Evolutionary conservation across 495 filamentous ascomycete genomes (phyloP).

Genomic region (Clohesyomyces aquaticus): DNA sequence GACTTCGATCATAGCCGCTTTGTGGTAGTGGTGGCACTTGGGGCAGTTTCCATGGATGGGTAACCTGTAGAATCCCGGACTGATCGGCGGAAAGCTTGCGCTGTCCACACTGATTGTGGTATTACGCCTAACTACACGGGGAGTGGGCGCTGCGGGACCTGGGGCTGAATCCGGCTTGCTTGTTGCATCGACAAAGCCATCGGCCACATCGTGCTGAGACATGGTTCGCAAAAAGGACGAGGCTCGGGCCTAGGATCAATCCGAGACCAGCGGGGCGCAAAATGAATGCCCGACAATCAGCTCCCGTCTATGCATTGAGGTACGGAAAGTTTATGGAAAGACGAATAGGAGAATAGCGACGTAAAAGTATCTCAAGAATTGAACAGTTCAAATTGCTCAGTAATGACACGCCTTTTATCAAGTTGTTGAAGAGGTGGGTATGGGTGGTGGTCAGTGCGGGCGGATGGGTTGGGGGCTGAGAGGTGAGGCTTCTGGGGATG

Average conservation of each 20-base stretch:
- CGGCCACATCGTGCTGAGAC: not conserved
- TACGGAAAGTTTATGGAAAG: not conserved
- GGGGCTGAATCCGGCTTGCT: not conserved
- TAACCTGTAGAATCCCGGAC: constrained; percentile 16
- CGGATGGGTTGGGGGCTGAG: not conserved
- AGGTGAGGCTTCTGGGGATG: not conserved
- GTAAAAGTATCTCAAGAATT: not conserved
- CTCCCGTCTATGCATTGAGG: constrained; percentile 1
- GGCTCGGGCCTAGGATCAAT: not conserved
- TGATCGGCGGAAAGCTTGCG: not conserved
- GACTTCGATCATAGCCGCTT: constrained; percentile 15
- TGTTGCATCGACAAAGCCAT: not conserved
- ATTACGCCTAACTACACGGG: constrained; percentile 7
- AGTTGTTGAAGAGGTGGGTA: not conserved
- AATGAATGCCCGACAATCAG: not conserved
- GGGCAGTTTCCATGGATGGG: constrained; percentile 31
- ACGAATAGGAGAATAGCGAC: not conserved
- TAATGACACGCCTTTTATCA: not conserved
- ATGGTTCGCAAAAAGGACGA: not conserved
- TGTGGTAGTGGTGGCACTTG: constrained; percentile 23
- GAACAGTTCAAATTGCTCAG: too few relatives aligned
- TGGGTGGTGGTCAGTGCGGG: not conserved
- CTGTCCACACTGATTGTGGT: constrained; percentile 12
- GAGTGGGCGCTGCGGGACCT: not conserved
- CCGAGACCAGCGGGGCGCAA: not conserved